Evolutionary conservation across 176 grass and related monocot species (phyloP), one percentile per base, ranked within the genome.

Genomic region (Aegilops speltoides): DNA sequence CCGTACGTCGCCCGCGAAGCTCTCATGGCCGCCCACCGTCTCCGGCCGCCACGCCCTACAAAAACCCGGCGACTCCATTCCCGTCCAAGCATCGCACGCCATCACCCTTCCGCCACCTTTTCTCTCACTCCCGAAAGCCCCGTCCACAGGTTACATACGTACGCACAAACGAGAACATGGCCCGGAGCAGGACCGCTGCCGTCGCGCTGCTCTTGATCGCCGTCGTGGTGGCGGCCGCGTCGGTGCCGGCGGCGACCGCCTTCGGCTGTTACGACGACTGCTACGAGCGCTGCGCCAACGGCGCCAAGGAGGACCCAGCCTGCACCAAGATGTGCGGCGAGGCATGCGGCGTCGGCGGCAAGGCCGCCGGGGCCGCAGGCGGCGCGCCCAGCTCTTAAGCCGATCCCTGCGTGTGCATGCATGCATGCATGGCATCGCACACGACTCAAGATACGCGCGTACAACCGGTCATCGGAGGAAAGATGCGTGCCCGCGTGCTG

Each of bases 291-390:
- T 93, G 94, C 87, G 79, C 89, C 80, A 96, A 93, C 73, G 85
- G 94, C 54, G 20, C 56, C 56, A 86, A 91, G 68, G 13, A 59
- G 2, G 89, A 90, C 80, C 9, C 50, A 9, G 79, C 61, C 13
- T 96, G 94, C 82, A 82, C 64, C 59, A 70, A 8, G 33, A 93
- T 96, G 87, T 96, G 94, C 87, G 60, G 61, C 23, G 66, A 96
- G 71, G 91, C 88, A 1, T 93, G 88, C 36, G 79, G 68, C 77
- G 5, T 5, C 29, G 25, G 3, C 2, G 64, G 46, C 22, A 13
- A 48, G 62, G 29, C 2, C 3, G 23, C 45, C 23, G 71, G 40
- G 16, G 71, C 40, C 6, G 71, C 71, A 6, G 10, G 59, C 45
- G 34, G 10, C 52, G 48, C 4, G 24, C 29, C 82, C 41, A 3